A percentile compares a stretch with the other conserved stretches of the same genome.
Evolutionary conservation across 495 filamentous ascomycete species (phyloP).

Genomic region (Neurospora pannonica): DNA sequence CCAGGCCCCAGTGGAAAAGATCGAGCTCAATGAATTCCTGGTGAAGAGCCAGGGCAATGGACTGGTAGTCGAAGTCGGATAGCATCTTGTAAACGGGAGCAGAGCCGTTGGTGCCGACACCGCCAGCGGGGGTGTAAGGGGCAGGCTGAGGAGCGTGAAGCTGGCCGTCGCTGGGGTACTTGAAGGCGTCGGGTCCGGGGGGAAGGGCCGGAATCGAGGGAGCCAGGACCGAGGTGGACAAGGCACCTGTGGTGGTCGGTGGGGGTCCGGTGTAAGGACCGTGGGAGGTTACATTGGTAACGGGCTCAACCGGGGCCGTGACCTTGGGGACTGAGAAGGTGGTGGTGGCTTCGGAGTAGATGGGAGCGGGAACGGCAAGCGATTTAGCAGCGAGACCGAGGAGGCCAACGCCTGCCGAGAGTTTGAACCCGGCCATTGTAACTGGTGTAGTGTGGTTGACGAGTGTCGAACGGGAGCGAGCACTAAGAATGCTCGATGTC

Average conservation of each 20-base stretch:
- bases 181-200: conserved; percentile 40
- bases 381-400: conserved; percentile 10
- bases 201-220: conserved; percentile 39
- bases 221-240: conserved; percentile 40
- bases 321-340: conserved; percentile 20
- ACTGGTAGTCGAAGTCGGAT: conserved; percentile 69
- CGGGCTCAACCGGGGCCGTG: conserved; percentile 15
- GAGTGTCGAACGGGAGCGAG: neutral
- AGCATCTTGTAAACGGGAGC: conserved; percentile 61
- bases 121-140: conserved; percentile 67
- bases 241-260: conserved; percentile 48
- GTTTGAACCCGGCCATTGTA: conserved; percentile 8
- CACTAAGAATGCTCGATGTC: neutral
- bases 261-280: conserved; percentile 50
- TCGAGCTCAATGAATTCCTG: conserved; percentile 87
- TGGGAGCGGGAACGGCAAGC: conserved; percentile 25
- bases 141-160: conserved; percentile 56
- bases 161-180: conserved; percentile 62
- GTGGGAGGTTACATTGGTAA: conserved; percentile 37
- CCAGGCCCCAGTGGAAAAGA: conserved; percentile 72
- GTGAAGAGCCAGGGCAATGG: conserved; percentile 59
- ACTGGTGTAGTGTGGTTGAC: neutral
- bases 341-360: conserved; percentile 27
- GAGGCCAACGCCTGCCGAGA: conserved; percentile 8
- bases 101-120: conserved; percentile 69